Conservation (phyloP, 176 grass and related monocot species). For the Alopecurus myosuroides region DNA sequence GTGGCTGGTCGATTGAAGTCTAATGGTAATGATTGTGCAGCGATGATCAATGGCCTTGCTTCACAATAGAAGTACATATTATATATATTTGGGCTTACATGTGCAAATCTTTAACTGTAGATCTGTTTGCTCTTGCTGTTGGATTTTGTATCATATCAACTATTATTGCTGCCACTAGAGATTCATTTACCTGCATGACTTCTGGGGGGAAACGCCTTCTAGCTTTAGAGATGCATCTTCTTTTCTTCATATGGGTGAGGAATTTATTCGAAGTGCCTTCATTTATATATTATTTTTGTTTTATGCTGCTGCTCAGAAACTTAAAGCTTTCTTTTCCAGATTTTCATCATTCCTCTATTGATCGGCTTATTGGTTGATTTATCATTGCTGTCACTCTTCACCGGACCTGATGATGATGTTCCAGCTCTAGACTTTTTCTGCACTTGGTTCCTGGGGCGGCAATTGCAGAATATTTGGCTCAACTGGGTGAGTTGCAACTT, state of each 20-base stretch:
- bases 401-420: conserved; percentile 4
- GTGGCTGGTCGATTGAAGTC: conserved; percentile 26
- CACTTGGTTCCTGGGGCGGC: conserved; percentile 30
- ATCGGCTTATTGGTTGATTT: conserved; percentile 36
- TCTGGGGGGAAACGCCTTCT: conserved; percentile 15
- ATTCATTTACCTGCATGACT: conserved; percentile 9
- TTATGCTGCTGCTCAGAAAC: conserved; percentile 1
- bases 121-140: conserved; percentile 35
- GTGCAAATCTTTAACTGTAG: conserved; percentile 17
- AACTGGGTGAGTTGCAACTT: conserved; percentile 36
- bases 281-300: conserved; percentile 5
- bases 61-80: background rate
- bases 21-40: conserved; percentile 46
- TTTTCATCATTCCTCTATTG: conserved; percentile 36
- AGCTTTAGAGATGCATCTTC: conserved; percentile 22
- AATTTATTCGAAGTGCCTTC: conserved; percentile 2
- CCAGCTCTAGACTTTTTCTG: conserved; percentile 27
- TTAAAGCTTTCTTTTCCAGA: conserved; percentile 24
- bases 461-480: conserved; percentile 27
- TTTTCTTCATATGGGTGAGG: conserved; percentile 41
- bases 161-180: conserved; percentile 20
- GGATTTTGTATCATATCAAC: conserved; percentile 37
- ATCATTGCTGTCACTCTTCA: conserved; percentile 32
- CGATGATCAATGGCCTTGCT: background rate
- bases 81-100: conserved; percentile 5